Percentiles rank a stretch among this genome's conserved stretches.
These are phyloP conservation scores for Neurospora discreta DNA, from an alignment of 495 filamentous ascomycete genomes.

Conservation along the genomic window DNA sequence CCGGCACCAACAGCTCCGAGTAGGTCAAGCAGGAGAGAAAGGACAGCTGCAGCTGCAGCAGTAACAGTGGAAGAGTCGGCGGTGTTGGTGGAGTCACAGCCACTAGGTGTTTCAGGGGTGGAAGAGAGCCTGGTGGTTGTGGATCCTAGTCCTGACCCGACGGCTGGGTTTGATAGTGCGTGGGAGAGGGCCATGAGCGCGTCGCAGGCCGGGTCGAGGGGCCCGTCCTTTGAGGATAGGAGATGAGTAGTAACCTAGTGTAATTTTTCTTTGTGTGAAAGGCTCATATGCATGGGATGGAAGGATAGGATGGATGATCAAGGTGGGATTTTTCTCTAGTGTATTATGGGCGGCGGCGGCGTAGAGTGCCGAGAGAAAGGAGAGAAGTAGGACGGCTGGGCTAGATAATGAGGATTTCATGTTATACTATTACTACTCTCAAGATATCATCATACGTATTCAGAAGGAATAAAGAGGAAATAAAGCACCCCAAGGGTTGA, in stretches of 20 bases:
- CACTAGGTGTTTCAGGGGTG: conserved; percentile 1
- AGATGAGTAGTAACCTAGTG: neutral
- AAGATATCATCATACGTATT: neutral
- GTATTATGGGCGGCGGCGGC: neutral
- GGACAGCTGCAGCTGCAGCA: neutral
- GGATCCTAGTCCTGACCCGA: conserved; percentile 27
- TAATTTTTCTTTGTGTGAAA: neutral
- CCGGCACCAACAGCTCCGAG: neutral
- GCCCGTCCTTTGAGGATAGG: neutral
- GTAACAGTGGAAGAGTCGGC: neutral
- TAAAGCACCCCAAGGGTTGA: no score
- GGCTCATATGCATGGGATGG: neutral
- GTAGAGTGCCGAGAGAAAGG: neutral
- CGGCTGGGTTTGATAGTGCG: conserved; percentile 48
- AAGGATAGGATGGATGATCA: neutral
- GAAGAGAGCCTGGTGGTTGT: conserved; percentile 37
- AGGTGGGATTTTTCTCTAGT: neutral
- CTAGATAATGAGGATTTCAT: neutral
- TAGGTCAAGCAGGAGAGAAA: neutral
- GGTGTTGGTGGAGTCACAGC: neutral
- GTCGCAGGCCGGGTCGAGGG: neutral
- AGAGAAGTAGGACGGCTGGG: neutral
- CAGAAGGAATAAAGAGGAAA: neutral
- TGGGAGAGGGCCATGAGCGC: conserved; percentile 45
- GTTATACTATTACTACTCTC: neutral